Evolutionary conservation across 768 basidiomycete genomes (phyloP), one percentile per base, ranked within the genome.

Genomic region (Cystobasidium onofrii): DNA sequence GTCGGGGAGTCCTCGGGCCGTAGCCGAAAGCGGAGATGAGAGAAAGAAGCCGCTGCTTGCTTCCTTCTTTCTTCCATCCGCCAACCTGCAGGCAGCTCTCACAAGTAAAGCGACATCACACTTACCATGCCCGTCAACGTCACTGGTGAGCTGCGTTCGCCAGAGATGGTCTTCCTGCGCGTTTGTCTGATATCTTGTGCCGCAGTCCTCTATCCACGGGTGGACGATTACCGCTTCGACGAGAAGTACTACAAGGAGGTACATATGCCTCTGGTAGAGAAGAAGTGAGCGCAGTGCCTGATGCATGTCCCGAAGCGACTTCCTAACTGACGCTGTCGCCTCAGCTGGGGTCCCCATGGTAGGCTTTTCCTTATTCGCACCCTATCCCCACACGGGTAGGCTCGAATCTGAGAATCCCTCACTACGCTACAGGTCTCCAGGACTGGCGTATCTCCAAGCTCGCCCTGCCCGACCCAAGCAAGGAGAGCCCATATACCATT

Each of bases 381-480:
- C n/a, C n/a, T n/a, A n/a, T n/a, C n/a, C n/a, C n/a, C n/a, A n/a
- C n/a, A n/a, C n/a, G n/a, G n/a, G n/a, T n/a, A n/a, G n/a, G n/a
- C n/a, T n/a, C n/a, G n/a, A n/a, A n/a, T n/a, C n/a, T n/a, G n/a
- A n/a, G n/a, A n/a, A n/a, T n/a, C n/a, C n/a, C n/a, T n/a, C n/a
- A n/a, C 15, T 27, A 23, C 3, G 6, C 27, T 60, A 20, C 33
- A 60, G 57, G 57, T 6, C 33, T 60, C 25, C 6, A 60, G 57
- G 33, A 27, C 6, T 60, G 57, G 57, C 57, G 57, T 13, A 60
- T 60, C 57, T 60, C 57, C 25, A 60, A 60, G 33, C 57, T 60
- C 7, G 27, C 23, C 9, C 6, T 17, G 13, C 29, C 57, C 17
- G 57, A 60, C 33, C 57, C 57, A 25, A 60, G 57, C 33, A 15